Evolutionary conservation across 768 basidiomycete species (phyloP).

Genomic region (Psilocybe azurescens): DNA sequence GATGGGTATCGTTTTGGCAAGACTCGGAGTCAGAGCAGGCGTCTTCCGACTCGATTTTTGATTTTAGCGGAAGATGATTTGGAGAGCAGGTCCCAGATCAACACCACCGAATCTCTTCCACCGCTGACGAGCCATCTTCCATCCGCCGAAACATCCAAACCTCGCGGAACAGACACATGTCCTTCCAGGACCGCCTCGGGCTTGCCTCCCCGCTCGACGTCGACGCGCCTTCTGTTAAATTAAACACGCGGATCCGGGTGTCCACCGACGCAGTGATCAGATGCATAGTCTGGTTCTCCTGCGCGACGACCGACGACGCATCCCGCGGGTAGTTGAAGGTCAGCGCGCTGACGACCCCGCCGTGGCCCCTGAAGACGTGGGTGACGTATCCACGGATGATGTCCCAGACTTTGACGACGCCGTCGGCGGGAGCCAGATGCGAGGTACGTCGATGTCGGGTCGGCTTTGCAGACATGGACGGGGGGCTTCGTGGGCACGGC

Average conservation of each 20-base stretch:
- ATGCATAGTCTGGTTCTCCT: conserved; percentile 62
- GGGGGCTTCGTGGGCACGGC: conserved; percentile 93
- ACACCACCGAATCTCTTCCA: conserved; percentile 90
- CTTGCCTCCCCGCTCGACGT: conserved; percentile 61
- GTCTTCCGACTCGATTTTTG: conserved; percentile 57
- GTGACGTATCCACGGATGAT: conserved; percentile 87
- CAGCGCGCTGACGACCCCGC: conserved; percentile 94
- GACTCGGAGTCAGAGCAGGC: conserved; percentile 53
- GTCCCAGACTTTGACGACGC: conserved; percentile 97
- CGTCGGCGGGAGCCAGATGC: conserved; percentile 97
- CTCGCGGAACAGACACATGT: conserved; percentile 93
- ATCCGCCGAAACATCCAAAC: conserved; percentile 83
- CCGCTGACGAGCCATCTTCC: conserved; percentile 92
- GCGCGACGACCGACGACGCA: conserved; percentile 46
- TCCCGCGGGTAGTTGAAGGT: conserved; percentile 81
- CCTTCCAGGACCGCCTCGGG: conserved; percentile 89
- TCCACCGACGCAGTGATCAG: conserved; percentile 93
- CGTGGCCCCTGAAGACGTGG: conserved; percentile 95
- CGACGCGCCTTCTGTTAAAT: conserved; percentile 71
- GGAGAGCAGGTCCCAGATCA: conserved; percentile 85
- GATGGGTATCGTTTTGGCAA: conserved; percentile 81
- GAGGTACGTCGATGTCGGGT: conserved; percentile 87
- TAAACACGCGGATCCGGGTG: conserved; percentile 90
- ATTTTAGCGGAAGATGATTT: conserved; percentile 29
- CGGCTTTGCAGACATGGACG: conserved; percentile 85